phyloP scores from a whole-genome alignment of 352 stramenopile genomes.

The Sclerospora graminicola region DNA sequence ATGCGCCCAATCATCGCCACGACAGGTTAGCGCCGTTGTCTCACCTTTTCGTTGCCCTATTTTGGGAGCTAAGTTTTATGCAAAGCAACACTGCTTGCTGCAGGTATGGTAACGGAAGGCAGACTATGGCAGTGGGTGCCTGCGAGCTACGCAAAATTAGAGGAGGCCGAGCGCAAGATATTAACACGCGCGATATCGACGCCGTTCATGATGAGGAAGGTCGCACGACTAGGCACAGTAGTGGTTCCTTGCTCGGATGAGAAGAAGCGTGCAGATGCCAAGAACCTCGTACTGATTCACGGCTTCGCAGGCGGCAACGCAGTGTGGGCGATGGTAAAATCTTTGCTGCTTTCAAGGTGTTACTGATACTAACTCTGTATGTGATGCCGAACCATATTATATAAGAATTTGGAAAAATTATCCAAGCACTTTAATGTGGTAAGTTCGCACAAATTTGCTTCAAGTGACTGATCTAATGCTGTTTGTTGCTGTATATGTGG shows the following conservation, averaged over 20 bases:
- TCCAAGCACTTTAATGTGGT: slow-evolving; percentile 81
- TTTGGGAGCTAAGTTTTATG: too few species aligned
- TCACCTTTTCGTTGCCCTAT: not conserved
- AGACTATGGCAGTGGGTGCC: slow-evolving; percentile 65
- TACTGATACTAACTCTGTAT: not conserved
- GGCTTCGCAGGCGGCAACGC: slow-evolving; percentile 73
- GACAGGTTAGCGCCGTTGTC: slow-evolving; percentile 13
- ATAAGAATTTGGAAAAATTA: slow-evolving; percentile 55
- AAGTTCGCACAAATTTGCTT: slow-evolving; percentile 5
- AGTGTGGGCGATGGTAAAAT: slow-evolving; percentile 58
- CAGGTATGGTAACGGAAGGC: slow-evolving; percentile 47
- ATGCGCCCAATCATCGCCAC: slow-evolving; percentile 21
- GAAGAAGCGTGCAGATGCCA: slow-evolving; percentile 31
- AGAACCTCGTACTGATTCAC: slow-evolving; percentile 76
- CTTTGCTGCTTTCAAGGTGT: not conserved
- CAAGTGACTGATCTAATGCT: not conserved
- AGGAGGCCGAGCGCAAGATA: slow-evolving; percentile 53
- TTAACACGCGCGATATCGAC: slow-evolving; percentile 31
- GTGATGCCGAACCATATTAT: not conserved
- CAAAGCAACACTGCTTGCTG: slow-evolving; percentile 34
- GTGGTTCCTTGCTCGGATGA: slow-evolving; percentile 65
- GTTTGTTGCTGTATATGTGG: not conserved
- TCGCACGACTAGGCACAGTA: slow-evolving; percentile 67
- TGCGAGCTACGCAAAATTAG: slow-evolving; percentile 54
- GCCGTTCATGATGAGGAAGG: slow-evolving; percentile 69